Percentiles rank a stretch among this genome's conserved stretches.
phyloP scores from a whole-genome alignment of 139 green algal genomes.

The Astrephomene gubernaculifera region DNA sequence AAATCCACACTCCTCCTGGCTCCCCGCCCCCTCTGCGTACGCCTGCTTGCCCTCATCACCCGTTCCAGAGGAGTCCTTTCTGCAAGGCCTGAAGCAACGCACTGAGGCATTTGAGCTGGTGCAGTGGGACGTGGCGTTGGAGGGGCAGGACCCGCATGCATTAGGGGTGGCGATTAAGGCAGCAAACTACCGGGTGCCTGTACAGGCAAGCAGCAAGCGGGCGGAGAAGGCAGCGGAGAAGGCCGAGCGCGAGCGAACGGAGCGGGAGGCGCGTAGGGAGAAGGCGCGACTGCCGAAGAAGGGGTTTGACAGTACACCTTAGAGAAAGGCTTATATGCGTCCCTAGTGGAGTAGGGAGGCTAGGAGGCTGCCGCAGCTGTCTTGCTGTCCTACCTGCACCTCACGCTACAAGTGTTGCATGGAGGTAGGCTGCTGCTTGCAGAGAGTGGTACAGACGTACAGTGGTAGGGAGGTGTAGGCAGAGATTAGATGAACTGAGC shows the following conservation, averaged over 20 bases:
- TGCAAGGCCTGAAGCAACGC: constrained; percentile 19
- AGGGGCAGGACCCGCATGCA: constrained; percentile 64
- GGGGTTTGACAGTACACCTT: constrained; percentile 9
- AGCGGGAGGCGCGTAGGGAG: constrained; percentile 12
- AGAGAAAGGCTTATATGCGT: too few relatives aligned
- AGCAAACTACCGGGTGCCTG: background rate
- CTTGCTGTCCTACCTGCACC: too few relatives aligned
- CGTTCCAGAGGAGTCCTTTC: constrained; percentile 19
- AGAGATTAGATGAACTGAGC: too few relatives aligned
- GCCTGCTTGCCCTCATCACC: too few relatives aligned
- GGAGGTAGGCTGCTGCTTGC: too few relatives aligned
- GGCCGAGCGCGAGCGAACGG: constrained; percentile 14
- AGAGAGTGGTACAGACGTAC: too few relatives aligned
- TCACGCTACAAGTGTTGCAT: too few relatives aligned
- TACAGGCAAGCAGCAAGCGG: background rate
- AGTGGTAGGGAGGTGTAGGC: too few relatives aligned
- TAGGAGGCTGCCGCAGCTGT: too few relatives aligned
- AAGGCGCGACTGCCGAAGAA: constrained; percentile 28
- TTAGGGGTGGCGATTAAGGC: constrained; percentile 69
- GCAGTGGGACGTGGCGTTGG: constrained; percentile 62
- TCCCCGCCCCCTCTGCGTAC: too few relatives aligned
- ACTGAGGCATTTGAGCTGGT: constrained; percentile 54
- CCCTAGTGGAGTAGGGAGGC: too few relatives aligned
- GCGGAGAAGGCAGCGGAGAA: constrained; percentile 20
- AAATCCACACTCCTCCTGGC: too few relatives aligned